phyloP scores from a whole-genome alignment of 345 rosid species.

The Rhizophora apiculata region DNA sequence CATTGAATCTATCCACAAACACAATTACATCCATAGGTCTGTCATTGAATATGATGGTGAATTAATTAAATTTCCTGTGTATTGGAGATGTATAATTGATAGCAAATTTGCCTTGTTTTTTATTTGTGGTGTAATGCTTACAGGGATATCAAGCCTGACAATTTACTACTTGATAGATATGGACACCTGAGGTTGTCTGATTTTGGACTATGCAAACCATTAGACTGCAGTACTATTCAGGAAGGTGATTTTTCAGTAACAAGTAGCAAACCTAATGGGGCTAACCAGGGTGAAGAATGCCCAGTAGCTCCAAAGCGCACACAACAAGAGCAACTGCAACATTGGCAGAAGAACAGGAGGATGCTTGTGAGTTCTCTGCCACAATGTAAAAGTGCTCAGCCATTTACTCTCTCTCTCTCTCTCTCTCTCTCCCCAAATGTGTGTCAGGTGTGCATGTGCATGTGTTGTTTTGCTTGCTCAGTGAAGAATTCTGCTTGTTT shows the following conservation, averaged over 20 bases:
- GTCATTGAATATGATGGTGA: slow-evolving; percentile 7
- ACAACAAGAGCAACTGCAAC: slow-evolving; percentile 81
- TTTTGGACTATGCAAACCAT: slow-evolving; percentile 93
- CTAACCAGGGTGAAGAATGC: slow-evolving; percentile 47
- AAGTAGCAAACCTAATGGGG: slow-evolving; percentile 35
- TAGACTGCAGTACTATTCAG: slow-evolving; percentile 75
- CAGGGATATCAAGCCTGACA: slow-evolving; percentile 95
- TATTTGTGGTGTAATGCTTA: slow-evolving; percentile 6
- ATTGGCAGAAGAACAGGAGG: slow-evolving; percentile 95
- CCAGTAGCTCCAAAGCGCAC: slow-evolving; percentile 63
- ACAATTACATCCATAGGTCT: slow-evolving; percentile 56
- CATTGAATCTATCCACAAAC: slow-evolving; percentile 58
- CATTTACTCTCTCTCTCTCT: not conserved
- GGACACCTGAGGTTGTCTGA: slow-evolving; percentile 92
- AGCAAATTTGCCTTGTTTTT: slow-evolving; percentile 7
- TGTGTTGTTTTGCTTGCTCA: not conserved
- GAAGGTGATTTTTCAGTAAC: slow-evolving; percentile 62
- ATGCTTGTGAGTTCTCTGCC: slow-evolving; percentile 62
- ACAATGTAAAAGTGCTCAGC: not conserved
- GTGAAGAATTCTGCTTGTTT: not conserved
- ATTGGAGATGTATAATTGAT: not conserved
- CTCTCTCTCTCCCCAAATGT: not conserved
- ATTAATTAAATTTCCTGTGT: not conserved
- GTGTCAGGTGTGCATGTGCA: too few relatives aligned
- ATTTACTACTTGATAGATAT: slow-evolving; percentile 75